Conservation (phyloP, 2,329 filamentous ascomycete species). For the Claviceps pazoutovae region DNA sequence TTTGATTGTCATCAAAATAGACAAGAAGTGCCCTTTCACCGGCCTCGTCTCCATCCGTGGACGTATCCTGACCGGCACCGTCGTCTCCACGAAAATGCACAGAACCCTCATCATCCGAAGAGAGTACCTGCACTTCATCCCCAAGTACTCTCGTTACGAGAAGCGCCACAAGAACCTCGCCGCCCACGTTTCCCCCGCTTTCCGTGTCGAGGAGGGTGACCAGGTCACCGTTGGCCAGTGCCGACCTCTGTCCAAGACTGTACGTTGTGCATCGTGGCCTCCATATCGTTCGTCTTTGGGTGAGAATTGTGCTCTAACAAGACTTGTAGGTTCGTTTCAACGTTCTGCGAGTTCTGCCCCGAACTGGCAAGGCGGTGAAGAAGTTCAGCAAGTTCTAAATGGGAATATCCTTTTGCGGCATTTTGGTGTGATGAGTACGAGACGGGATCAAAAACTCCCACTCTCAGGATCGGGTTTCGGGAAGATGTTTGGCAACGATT, state of each 20-base stretch:
- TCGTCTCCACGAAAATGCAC: constrained; percentile 99
- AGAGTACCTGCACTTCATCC: constrained; percentile 99
- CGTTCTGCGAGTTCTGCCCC: constrained; percentile 94
- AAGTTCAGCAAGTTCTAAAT: constrained; percentile 96
- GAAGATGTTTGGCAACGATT: constrained; percentile 29
- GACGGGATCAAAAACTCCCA: constrained; percentile 21
- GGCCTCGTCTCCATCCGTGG: constrained; percentile 98
- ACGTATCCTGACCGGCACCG: constrained; percentile 98
- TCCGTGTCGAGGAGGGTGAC: constrained; percentile 99
- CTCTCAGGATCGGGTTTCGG: constrained; percentile 26
- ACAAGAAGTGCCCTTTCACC: constrained; percentile 99
- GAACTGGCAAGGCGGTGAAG: constrained; percentile 96
- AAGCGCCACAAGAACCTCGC: constrained; percentile 99
- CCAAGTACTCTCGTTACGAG: constrained; percentile 99
- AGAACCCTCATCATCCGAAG: constrained; percentile 97
- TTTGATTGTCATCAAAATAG: constrained; percentile 30
- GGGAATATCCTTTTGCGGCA: constrained; percentile 32
- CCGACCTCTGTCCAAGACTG: constrained; percentile 98
- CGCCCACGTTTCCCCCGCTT: constrained; percentile 96
- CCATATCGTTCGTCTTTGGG: not conserved
- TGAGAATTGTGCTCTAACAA: constrained; percentile 11
- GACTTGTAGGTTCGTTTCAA: constrained; percentile 82
- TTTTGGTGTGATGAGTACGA: constrained; percentile 40
- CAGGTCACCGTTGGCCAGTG: constrained; percentile 99
- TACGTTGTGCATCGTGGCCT: constrained; percentile 40